These are phyloP conservation scores for Solidago caesia DNA, from an alignment of 129 eudicot genomes.

Conservation along the genomic window DNA sequence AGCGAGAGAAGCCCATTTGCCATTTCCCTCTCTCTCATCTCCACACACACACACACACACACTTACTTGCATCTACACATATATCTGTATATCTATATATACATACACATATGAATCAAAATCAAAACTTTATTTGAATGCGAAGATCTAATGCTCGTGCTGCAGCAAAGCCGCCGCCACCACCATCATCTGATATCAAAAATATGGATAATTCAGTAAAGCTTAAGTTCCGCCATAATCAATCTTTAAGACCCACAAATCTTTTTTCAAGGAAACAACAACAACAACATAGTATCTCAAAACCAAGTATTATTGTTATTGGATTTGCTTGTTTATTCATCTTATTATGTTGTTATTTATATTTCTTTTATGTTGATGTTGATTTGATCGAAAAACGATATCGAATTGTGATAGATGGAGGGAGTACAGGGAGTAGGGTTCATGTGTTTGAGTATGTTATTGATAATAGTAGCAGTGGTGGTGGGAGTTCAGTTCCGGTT, in stretches of 20 bases:
- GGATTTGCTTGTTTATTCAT: slow-evolving; percentile 31
- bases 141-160: slow-evolving; percentile 81
- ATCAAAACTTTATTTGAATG: slow-evolving; percentile 43
- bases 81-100: too few relatives aligned
- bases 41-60: too few relatives aligned
- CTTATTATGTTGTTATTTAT: slow-evolving; percentile 32
- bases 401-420: slow-evolving; percentile 80
- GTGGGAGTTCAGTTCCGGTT: slow-evolving; percentile 21
- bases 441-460: slow-evolving; percentile 69
- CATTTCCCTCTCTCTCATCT: too few relatives aligned
- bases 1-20: too few relatives aligned
- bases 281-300: slow-evolving; percentile 11
- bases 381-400: slow-evolving; percentile 12
- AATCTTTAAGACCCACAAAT: slow-evolving; percentile 43
- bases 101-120: not conserved
- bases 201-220: slow-evolving; percentile 44
- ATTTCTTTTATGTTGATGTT: slow-evolving; percentile 19
- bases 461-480: slow-evolving; percentile 21
- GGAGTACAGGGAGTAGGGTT: slow-evolving; percentile 82
- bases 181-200: not conserved
- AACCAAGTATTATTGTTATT: slow-evolving; percentile 32
- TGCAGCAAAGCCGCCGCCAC: slow-evolving; percentile 16
- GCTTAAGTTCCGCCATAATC: slow-evolving; percentile 46
- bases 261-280: slow-evolving; percentile 46
- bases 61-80: too few relatives aligned